Evolutionary conservation across 306 rosid species (phyloP), one percentile per base, ranked within the genome.

Genomic region (Vigna reflexopilosa): DNA sequence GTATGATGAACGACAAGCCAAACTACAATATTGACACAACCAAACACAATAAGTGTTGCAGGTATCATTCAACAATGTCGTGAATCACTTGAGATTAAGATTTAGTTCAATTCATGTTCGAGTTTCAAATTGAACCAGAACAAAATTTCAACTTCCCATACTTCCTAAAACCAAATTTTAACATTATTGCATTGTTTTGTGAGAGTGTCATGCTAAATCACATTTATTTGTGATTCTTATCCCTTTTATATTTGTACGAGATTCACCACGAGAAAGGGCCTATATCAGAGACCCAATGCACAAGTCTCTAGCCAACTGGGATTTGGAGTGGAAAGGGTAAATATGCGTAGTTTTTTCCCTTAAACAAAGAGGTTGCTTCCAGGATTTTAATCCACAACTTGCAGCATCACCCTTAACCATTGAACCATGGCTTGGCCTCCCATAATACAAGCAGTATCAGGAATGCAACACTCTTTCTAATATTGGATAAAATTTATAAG

Each of bases 71-170:
- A 56, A 32, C 63, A 67, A 40, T 66, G 19, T 19, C 7, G 30
- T 30, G 32, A 47, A 47, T 55, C 45, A 73, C 70, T 30, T 45
- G 47, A 58, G 63, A 57, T 54, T 20, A 52, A 57, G 62, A 56
- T 64, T 30, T 30, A 51, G 70, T 5, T 73, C 1, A 63, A 57
- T 44, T 42, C 62, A 54, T 54, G 58, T 36, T 70, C 52, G 12
- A 49, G 4, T 42, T 26, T 65, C 75, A 73, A 73, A 73, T 17
- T 30, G 42, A 62, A 58, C 74, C 76, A 65, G 48, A 80, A 2
- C 59, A 64, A 36, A 63, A 26, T 47, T 72, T 80, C 11, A 64
- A 52, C n/a, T 65, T 40, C 34, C 30, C 12, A 30, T 13, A 4
- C 32, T 17, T 67, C 62, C 59, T 14, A 68, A 20, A 57, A 32